Evolutionary conservation across 2,329 filamentous ascomycete genomes (phyloP), one percentile per base, ranked within the genome.

Genomic region (Tolypocladium paradoxum): DNA sequence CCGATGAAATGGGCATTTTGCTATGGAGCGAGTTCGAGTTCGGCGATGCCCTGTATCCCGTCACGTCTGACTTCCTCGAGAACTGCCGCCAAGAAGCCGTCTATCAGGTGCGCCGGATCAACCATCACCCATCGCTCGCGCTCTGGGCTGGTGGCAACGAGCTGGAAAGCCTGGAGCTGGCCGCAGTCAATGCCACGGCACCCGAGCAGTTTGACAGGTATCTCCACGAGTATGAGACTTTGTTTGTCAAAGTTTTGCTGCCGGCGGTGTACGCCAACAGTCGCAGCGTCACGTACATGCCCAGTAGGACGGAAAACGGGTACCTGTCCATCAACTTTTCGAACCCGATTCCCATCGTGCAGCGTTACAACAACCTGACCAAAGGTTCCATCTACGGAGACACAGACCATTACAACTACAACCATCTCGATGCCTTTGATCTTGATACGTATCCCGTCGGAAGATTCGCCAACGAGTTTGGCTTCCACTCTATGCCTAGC

Each of bases 1-100:
- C 81, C 1, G 81, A 85, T 61, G 78, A 82, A 60, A 73, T 73
- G 58, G 82, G 82, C 2, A 72, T 85, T 6, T 66, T 84, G 7
- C 68, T 84, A 0, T 84, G 81, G 81, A 80, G 75, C 49, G 81
- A 84, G 55, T 84, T 84, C 56, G 72, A 84, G 59, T 84, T 83
- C 60, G 76, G 78, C 12, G 81, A 83, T 62, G 73, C 79, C 1
- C 64, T 83, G 3, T 84, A 84, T 60, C 81, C 82, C 0, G 73
- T 78, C 1, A 65, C 78, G 49, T 57, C 70, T 0, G 71, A 70
- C 0, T 84, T 83, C 58, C 62, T 84, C 0, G 76, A 77, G 5
- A 83, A 82, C 53, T 73, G 77, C 11, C 68, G 73, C 14, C 69
- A 73, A 18, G 82, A 84, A 59, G 78, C 79, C 5, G 68, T 73